Base-by-base conservation (phyloP, 1,284 basidiomycete species). In the Marasmius tenuissimus region DNA sequence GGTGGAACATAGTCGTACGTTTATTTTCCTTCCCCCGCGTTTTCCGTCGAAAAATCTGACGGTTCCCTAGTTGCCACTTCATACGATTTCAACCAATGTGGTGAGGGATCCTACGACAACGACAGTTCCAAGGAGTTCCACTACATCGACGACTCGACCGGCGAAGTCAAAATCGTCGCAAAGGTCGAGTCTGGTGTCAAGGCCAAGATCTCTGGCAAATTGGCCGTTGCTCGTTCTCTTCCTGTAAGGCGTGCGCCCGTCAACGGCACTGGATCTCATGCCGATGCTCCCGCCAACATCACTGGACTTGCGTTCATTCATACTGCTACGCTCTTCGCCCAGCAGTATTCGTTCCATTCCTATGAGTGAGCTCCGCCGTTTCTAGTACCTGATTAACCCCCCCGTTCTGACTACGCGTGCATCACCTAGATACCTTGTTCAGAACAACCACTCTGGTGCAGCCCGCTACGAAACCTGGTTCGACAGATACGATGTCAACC, bases 401-500 rank as follows among this genome's bases (percentile, higher is more conserved):
- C 37, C 37, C 20, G 10, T 35, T 40, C 27, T 40, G n/a, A 34
- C 16, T 16, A 2, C 20, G 40, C 73, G 69, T 2, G 72, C n/a
- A n/a, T 73, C 60, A 47, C 27, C 2, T 27, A 27, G 27, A 27
- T 27, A 27, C 4, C 27, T 27, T 2, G 27, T 74, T 14, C 52
- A 64, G 34, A 45, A 65, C 37, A 70, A 75, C 67, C 73, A 70
- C 45, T 51, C 68, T 0, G 58, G 71, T 20, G 74, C 75, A 4
- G 64, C 76, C 35, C 75, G 78, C 52, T 81, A 75, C 69, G 75
- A 71, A 40, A 80, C 78, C 45, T 81, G 80, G 80, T 82, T 81
- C 68, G 80, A 80, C 52, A 65, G 74, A 6, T 81, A 72, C 68
- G 73, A 71, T 35, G 56, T 62, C 55, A 57, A 72, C 37, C 76